Evolutionary conservation across 805 yeast genomes (phyloP).

Genomic region (Ogataea nakhonphanomensis): DNA sequence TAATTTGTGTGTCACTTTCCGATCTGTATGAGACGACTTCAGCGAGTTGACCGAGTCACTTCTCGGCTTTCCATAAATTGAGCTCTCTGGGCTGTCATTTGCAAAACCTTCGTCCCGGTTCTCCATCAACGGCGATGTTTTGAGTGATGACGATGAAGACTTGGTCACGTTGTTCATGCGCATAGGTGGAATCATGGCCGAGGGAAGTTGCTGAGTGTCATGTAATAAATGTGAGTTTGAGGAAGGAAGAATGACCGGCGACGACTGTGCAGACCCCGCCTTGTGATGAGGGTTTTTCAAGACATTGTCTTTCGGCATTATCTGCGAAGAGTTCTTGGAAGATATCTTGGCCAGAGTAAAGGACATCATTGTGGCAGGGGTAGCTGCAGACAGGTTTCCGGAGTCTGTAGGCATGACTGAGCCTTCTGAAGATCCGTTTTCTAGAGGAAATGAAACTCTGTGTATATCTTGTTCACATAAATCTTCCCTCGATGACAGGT

Average conservation of each 20-base stretch:
- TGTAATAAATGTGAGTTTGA: conserved; percentile 20
- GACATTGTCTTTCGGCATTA: conserved; percentile 27
- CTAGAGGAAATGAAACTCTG: neutral
- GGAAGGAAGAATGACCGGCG: conserved; percentile 37
- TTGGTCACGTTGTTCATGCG: conserved; percentile 8
- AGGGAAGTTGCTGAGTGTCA: conserved; percentile 13
- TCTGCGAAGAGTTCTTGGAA: conserved; percentile 19
- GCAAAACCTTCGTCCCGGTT: conserved; percentile 12
- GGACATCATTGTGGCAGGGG: conserved; percentile 34
- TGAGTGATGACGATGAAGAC: conserved; percentile 13
- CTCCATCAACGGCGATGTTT: conserved; percentile 17
- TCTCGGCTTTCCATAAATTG: neutral
- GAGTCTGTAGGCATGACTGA: conserved; percentile 5
- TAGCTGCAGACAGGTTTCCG: conserved; percentile 22
- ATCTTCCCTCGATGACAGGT: conserved; percentile 8
- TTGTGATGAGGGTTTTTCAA: conserved; percentile 31
- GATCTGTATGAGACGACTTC: conserved; percentile 31
- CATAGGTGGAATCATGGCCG: conserved; percentile 7
- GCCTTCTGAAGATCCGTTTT: neutral
- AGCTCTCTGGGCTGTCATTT: neutral
- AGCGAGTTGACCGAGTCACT: conserved; percentile 10
- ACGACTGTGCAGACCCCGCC: conserved; percentile 30
- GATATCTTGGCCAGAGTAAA: conserved; percentile 18
- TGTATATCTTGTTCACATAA: neutral
- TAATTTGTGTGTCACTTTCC: conserved; percentile 76